A percentile compares a stretch with the other conserved stretches of the same genome.
Conservation (phyloP, 2,329 filamentous ascomycete genomes). For the Aspergillus ruber region DNA sequence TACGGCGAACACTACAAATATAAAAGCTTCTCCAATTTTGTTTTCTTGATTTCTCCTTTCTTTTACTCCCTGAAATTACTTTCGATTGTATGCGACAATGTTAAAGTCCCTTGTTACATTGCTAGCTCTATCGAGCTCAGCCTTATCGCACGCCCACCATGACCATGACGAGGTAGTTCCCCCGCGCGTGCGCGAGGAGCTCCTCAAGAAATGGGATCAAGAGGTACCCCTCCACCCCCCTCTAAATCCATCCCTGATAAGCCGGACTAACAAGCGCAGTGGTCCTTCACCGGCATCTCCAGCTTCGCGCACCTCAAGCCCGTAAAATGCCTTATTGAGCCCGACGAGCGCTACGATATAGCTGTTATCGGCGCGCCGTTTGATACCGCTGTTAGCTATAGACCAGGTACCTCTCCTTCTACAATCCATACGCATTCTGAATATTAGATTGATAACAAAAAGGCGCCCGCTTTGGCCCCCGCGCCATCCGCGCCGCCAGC, state of each 20-base stretch:
- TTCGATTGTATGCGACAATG: background rate
- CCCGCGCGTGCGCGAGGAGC: constrained; percentile 34
- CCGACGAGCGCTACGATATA: constrained; percentile 60
- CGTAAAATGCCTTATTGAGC: constrained; percentile 62
- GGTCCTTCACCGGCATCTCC: constrained; percentile 67
- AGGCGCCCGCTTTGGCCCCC: constrained; percentile 74
- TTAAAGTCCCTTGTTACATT: constrained; percentile 12
- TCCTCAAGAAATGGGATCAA: constrained; percentile 43
- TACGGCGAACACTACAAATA: background rate
- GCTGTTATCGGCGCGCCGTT: constrained; percentile 67
- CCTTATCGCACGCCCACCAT: constrained; percentile 33
- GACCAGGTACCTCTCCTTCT: constrained; percentile 52
- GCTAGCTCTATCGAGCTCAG: constrained; percentile 28
- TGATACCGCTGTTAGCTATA: constrained; percentile 65
- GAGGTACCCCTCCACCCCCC: constrained; percentile 29
- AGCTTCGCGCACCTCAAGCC: constrained; percentile 67
- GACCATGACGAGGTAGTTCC: constrained; percentile 35
- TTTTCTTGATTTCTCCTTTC: background rate
- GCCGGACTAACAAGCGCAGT: constrained; percentile 28
- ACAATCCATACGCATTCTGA: background rate
- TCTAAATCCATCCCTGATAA: background rate
- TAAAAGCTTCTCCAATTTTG: constrained; percentile 3
- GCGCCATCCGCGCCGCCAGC: constrained; percentile 78
- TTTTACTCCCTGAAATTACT: background rate
- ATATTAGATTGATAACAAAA: too few relatives aligned